phyloP scores from a whole-genome alignment of 2,329 filamentous ascomycete genomes.

The Ophiostoma australiae region DNA sequence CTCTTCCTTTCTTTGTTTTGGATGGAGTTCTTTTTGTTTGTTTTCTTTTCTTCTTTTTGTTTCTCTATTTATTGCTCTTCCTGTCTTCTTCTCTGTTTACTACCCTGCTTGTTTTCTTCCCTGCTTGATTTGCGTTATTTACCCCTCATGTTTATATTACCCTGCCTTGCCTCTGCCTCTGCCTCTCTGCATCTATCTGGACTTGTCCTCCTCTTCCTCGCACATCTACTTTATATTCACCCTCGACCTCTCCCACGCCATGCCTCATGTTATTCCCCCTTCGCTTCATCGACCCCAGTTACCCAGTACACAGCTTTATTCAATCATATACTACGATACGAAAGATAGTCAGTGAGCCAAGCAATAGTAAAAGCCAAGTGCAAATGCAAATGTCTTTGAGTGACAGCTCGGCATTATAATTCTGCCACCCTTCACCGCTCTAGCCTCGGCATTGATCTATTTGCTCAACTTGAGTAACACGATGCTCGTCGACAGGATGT shows the following conservation, averaged over 20 bases:
- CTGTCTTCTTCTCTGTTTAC: not conserved
- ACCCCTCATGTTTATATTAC: constrained; percentile 10
- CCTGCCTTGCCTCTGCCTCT: not conserved
- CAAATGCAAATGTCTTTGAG: not conserved
- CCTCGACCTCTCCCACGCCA: not conserved
- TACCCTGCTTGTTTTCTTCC: not conserved
- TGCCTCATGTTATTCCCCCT: not conserved
- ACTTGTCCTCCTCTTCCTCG: not conserved
- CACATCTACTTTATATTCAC: not conserved
- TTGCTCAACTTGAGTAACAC: not conserved
- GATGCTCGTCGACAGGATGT: not conserved
- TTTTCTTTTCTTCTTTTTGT: not conserved
- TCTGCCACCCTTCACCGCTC: not conserved
- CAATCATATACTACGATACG: not conserved
- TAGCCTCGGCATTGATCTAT: not conserved
- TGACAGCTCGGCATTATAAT: not conserved
- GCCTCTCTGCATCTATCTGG: not conserved
- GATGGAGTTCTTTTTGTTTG: constrained; percentile 16
- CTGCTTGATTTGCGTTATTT: not conserved
- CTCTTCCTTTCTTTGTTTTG: constrained; percentile 3
- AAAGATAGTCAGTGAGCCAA: not conserved
- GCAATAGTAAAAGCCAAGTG: not conserved
- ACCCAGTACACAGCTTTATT: constrained; percentile 2
- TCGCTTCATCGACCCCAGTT: constrained; percentile 7
- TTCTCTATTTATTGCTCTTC: not conserved